Evolutionary conservation across 2,329 filamentous ascomycete genomes (phyloP).

Genomic region (Emmonsiellopsis sp.): DNA sequence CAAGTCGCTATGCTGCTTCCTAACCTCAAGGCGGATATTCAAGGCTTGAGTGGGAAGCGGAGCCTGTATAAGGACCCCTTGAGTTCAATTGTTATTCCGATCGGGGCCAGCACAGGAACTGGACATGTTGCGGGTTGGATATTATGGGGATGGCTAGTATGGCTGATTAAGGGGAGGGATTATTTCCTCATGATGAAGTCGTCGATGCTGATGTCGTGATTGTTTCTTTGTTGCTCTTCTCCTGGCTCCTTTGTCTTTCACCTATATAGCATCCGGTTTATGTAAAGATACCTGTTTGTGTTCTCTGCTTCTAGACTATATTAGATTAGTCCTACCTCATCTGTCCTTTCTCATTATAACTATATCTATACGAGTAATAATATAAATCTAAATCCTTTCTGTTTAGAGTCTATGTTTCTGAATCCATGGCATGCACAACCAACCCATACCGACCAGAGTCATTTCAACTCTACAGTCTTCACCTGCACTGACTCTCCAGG

Average conservation of each 20-base stretch:
- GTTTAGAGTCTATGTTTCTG: no score
- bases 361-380: no score
- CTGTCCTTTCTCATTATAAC: no score
- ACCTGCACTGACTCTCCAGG: no score
- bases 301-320: no score
- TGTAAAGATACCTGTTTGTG: background rate
- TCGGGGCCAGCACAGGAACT: conserved; percentile 9
- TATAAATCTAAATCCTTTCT: no score
- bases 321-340: no score
- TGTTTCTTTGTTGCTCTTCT: background rate
- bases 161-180: conserved; percentile 11
- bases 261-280: background rate
- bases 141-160: conserved; percentile 9
- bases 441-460: no score
- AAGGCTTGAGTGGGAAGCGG: conserved; percentile 5
- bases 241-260: background rate
- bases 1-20: conserved; percentile 7
- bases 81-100: conserved; percentile 7
- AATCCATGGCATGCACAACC: no score
- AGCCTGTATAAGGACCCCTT: background rate
- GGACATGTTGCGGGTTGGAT: conserved; percentile 9
- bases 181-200: conserved; percentile 10
- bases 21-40: conserved; percentile 12
- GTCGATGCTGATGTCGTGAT: background rate
- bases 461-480: no score